Base-by-base conservation (phyloP, 768 basidiomycete genomes). In the Nevesoporus exiguus region DNA sequence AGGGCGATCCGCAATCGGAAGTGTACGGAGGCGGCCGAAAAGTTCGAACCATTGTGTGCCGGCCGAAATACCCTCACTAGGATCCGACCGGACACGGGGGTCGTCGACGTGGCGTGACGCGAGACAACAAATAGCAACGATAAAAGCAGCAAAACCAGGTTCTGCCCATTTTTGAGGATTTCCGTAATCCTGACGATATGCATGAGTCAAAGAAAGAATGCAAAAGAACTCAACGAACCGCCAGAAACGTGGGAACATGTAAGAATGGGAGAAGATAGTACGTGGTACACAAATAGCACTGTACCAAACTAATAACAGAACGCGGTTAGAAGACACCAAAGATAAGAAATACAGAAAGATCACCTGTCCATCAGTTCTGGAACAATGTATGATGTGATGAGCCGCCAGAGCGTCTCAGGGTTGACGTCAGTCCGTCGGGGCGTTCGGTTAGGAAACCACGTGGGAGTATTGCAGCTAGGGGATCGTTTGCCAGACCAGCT, bases 91-190 rank as follows among this genome's bases (percentile, higher is more conserved):
- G 22, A 94, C 92, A 42, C 93, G 85, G 21, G 87, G 85, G 71
- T 96, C 94, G 66, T 97, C 93, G 59, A 94, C 88, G 68, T 97
- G 94, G 39, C 94, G 80, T 3, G 93, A 95, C 0, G 93, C 87
- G 6, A 97, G 79, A 59, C 93, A 95, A 66, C 93, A 96, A 31
- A 95, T 78, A 1, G 93, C 82, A n/a, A 96, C 91, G 56, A 96
- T 90, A 66, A 95, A 94, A 10, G 93, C 86, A 37, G 90, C 92
- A 64, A 97, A 97, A 9, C 94, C 94, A 8, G 94, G 91, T 71
- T 95, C 93, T 47, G 87, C 90, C 93, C 94, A 96, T 76, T 94
- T 94, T 71, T 84, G 82, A 47, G 94, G 94, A 60, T 93, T 90
- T 39, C 90, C 91, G 67, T 97, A 97, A 71, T 97, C 93, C 87